Conservation (phyloP, 177 flowering plant genomes). For the Tripterygium wilfordii region DNA sequence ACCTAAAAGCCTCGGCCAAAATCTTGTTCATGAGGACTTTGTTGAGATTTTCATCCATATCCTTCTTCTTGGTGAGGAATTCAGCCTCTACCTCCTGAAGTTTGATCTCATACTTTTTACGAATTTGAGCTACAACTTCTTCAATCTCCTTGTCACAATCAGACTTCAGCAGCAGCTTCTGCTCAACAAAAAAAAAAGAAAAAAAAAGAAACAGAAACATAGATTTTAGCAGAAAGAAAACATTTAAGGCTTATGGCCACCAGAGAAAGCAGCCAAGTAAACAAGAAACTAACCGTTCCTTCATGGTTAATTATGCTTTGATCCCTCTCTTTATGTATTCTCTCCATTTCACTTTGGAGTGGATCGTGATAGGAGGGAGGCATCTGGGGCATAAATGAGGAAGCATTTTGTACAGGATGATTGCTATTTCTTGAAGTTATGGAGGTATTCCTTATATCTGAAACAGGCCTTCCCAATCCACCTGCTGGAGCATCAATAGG, state of each 20-base stretch:
- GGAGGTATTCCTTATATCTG: constrained; percentile 12
- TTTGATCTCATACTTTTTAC: constrained; percentile 42
- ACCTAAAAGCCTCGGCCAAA: constrained; percentile 63
- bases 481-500: constrained; percentile 4
- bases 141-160: constrained; percentile 51
- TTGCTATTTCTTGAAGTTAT: constrained; percentile 9
- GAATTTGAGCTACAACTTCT: constrained; percentile 37
- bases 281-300: constrained; percentile 41
- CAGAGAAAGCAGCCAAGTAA: not conserved
- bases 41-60: constrained; percentile 32
- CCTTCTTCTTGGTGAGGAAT: constrained; percentile 29
- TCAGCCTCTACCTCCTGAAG: constrained; percentile 45
- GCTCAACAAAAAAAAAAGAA: constrained; percentile 12
- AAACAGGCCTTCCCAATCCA: constrained; percentile 9
- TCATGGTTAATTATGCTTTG: constrained; percentile 34
- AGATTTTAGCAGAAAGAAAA: constrained; percentile 5
- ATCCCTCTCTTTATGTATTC: constrained; percentile 42
- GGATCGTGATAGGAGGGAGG: constrained; percentile 39
- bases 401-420: constrained; percentile 17
- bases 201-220: no score
- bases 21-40: constrained; percentile 50
- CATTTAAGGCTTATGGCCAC: not conserved
- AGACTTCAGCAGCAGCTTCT: constrained; percentile 43
- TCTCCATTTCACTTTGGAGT: constrained; percentile 59
- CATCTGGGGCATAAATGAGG: constrained; percentile 13